A percentile compares a stretch with the other conserved stretches of the same genome.
Evolutionary conservation across 768 basidiomycete genomes (phyloP).

Genomic region (Agaricus subrufescens): DNA sequence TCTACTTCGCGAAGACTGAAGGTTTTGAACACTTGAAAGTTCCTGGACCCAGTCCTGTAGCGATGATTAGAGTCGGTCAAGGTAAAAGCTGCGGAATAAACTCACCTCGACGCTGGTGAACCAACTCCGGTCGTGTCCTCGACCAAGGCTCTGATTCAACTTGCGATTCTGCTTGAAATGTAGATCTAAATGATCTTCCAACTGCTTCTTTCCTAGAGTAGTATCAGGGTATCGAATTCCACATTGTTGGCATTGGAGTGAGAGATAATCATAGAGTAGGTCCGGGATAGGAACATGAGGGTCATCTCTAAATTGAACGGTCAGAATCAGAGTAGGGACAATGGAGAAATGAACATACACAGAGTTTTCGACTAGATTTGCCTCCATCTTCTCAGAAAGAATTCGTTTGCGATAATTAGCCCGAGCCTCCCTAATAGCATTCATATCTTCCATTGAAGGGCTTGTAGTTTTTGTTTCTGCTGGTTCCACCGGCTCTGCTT

Average conservation of each 20-base stretch:
- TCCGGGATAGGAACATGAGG: constrained; percentile 56
- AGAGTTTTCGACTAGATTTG: constrained; percentile 66
- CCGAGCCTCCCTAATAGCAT: constrained; percentile 36
- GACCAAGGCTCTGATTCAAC: constrained; percentile 68
- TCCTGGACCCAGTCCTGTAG: constrained; percentile 83
- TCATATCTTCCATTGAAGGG: constrained; percentile 1
- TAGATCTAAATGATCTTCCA: constrained; percentile 92
- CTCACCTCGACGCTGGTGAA: constrained; percentile 78
- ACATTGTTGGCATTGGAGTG: constrained; percentile 91
- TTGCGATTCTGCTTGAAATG: constrained; percentile 93
- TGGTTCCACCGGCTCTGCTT: constrained; percentile 14
- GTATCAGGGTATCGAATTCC: constrained; percentile 81
- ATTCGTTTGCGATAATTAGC: constrained; percentile 59
- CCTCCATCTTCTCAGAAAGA: constrained; percentile 52
- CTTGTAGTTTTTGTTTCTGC: background rate
- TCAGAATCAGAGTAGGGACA: constrained; percentile 5
- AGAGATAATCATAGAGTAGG: constrained; percentile 70
- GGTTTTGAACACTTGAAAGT: constrained; percentile 58
- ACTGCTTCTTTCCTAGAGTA: constrained; percentile 60
- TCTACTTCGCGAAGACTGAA: constrained; percentile 52
- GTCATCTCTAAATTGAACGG: constrained; percentile 38
- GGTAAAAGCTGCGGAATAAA: background rate
- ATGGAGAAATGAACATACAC: constrained; percentile 41
- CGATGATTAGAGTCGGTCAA: constrained; percentile 12
- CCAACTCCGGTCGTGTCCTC: constrained; percentile 91